These are phyloP conservation scores for Coprinopsis cinerea DNA, from an alignment of 768 basidiomycete genomes.

Conservation along the genomic window DNA sequence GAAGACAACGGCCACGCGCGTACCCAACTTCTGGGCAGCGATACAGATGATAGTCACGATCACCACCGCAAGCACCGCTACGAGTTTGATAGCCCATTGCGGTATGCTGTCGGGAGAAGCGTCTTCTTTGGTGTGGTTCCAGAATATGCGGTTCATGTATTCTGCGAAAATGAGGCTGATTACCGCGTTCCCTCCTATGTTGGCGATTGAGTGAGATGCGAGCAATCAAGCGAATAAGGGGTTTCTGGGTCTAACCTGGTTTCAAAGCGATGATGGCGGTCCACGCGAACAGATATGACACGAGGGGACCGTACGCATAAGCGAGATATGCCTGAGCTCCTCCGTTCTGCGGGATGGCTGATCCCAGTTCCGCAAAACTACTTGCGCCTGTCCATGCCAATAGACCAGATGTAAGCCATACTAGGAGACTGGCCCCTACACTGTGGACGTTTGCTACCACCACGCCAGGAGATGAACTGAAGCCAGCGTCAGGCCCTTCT, in stretches of 20 bases:
- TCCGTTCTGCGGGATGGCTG: constrained; percentile 75
- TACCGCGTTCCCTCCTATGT: constrained; percentile 67
- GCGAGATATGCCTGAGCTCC: constrained; percentile 79
- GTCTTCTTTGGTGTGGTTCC: constrained; percentile 64
- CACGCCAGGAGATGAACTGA: constrained; percentile 86
- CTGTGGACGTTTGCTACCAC: constrained; percentile 85
- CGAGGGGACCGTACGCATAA: constrained; percentile 81
- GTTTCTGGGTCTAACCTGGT: constrained; percentile 65
- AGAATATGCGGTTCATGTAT: constrained; percentile 87
- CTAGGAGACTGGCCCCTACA: constrained; percentile 81
- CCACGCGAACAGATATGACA: constrained; percentile 93
- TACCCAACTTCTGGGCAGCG: constrained; percentile 69
- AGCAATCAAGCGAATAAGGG: background rate
- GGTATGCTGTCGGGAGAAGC: constrained; percentile 77
- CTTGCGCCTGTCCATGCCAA: constrained; percentile 95
- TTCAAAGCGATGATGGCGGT: constrained; percentile 86
- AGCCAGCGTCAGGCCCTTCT: background rate
- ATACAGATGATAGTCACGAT: constrained; percentile 76
- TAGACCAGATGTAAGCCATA: constrained; percentile 81
- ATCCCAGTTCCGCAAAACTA: constrained; percentile 89
- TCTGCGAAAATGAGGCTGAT: constrained; percentile 88
- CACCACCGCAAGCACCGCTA: constrained; percentile 67
- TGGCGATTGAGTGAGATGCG: background rate
- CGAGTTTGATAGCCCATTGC: constrained; percentile 87
- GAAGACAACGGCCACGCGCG: constrained; percentile 80